These are phyloP conservation scores for Eucalyptus cladocalyx DNA, from an alignment of 345 rosid genomes.

Conservation along the genomic window DNA sequence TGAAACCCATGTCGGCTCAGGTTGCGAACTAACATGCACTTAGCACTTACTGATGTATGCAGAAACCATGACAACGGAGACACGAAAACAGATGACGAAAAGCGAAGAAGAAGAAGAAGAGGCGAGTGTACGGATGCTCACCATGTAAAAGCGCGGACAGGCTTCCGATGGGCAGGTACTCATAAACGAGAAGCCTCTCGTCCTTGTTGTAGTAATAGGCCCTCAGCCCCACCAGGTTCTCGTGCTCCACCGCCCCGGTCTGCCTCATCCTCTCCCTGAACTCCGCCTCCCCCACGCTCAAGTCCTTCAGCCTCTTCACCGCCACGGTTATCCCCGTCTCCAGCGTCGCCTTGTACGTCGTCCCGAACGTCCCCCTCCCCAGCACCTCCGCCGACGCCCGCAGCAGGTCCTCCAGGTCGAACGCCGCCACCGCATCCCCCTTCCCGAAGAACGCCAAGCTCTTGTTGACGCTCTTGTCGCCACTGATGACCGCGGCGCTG, in stretches of 20 bases:
- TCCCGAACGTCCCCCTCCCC: slow-evolving; percentile 41
- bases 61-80: not conserved
- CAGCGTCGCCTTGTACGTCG: slow-evolving; percentile 34
- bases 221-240: slow-evolving; percentile 24
- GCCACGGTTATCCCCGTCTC: slow-evolving; percentile 20
- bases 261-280: slow-evolving; percentile 25
- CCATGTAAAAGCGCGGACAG: slow-evolving; percentile 38
- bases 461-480: not conserved
- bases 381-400: slow-evolving; percentile 40
- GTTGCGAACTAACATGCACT: not conserved
- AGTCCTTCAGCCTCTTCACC: slow-evolving; percentile 37
- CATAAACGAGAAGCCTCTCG: slow-evolving; percentile 35
- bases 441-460: slow-evolving; percentile 24
- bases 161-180: slow-evolving; percentile 36
- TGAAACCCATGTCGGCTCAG: not conserved
- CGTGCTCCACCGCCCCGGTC: slow-evolving; percentile 23
- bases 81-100: not conserved
- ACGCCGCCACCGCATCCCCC: not conserved
- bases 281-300: slow-evolving; percentile 12
- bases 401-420: slow-evolving; percentile 32
- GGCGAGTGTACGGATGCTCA: not conserved
- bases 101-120: not conserved
- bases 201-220: slow-evolving; percentile 27
- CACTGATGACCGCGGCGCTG: not conserved
- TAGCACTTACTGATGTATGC: not conserved